Evolutionary conservation across 2,329 filamentous ascomycete genomes (phyloP).

Genomic region (Cadophora gregata): DNA sequence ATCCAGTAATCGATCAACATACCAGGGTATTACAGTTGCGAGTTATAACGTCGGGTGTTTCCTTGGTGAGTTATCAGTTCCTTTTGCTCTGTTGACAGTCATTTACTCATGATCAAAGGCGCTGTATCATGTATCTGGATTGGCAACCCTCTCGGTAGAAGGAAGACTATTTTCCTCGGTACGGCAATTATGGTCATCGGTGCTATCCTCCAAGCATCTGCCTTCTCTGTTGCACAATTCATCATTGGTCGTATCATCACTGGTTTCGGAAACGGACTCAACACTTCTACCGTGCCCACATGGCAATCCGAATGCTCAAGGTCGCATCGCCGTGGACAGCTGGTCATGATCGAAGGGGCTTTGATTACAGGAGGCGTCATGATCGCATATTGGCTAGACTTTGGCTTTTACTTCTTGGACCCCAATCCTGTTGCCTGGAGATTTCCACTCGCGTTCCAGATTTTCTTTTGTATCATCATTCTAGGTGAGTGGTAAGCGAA

Average conservation of each 20-base stretch:
- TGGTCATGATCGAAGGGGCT: constrained; percentile 67
- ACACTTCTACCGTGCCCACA: constrained; percentile 57
- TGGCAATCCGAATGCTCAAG: constrained; percentile 67
- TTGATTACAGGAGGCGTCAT: constrained; percentile 63
- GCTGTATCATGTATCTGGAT: constrained; percentile 55
- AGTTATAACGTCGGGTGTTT: constrained; percentile 67
- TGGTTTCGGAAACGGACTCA: constrained; percentile 58
- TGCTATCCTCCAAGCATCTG: constrained; percentile 53
- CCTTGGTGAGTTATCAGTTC: not conserved
- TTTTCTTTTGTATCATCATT: constrained; percentile 64
- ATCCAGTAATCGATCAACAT: constrained; percentile 44
- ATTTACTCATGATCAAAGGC: constrained; percentile 42
- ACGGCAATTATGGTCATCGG: constrained; percentile 64
- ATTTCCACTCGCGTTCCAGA: constrained; percentile 65
- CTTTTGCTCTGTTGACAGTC: no score
- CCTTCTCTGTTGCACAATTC: constrained; percentile 56
- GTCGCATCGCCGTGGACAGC: constrained; percentile 62
- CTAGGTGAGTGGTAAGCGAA: constrained; percentile 42
- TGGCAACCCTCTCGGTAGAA: constrained; percentile 63
- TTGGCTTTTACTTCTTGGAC: constrained; percentile 58
- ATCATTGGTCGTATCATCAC: constrained; percentile 58
- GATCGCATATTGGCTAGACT: constrained; percentile 66
- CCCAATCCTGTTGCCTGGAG: constrained; percentile 60
- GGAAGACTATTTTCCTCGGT: constrained; percentile 60
- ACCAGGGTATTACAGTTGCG: constrained; percentile 57